Percentiles rank a stretch among this genome's conserved stretches.
Evolutionary conservation across 2,329 filamentous ascomycete genomes (phyloP).

Genomic region (Colletotrichum sp.): DNA sequence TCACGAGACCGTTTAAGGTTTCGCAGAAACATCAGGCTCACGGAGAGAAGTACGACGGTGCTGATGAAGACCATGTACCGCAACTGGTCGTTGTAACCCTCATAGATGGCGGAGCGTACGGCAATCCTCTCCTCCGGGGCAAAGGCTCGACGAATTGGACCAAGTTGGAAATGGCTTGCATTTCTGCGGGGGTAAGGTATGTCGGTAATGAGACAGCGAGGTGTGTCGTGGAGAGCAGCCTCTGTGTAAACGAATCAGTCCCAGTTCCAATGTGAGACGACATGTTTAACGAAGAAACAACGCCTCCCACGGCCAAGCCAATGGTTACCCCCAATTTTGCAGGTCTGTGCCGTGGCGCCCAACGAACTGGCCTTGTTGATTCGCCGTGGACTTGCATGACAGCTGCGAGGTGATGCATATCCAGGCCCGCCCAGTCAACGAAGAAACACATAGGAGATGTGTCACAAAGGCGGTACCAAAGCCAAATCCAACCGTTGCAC

Average conservation of each 20-base stretch:
- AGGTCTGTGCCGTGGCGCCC: conserved; percentile 40
- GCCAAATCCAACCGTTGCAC: conserved; percentile 38
- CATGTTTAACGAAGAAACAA: neutral
- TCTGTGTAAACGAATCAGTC: neutral
- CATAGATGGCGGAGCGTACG: neutral
- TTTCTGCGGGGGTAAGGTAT: neutral
- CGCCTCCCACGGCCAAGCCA: conserved; percentile 35
- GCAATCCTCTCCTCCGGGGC: neutral
- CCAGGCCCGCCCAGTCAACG: conserved; percentile 32
- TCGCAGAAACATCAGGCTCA: neutral
- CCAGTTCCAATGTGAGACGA: neutral
- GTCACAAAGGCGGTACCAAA: conserved; percentile 35
- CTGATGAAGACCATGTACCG: conserved; percentile 2
- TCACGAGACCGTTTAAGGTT: conserved; percentile 1
- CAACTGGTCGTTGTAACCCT: neutral
- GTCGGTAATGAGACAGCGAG: neutral
- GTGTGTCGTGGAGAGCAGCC: neutral
- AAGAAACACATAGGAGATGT: conserved; percentile 37
- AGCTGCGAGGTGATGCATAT: conserved; percentile 21
- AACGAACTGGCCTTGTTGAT: conserved; percentile 33
- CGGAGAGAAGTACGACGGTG: neutral
- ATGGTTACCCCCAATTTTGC: conserved; percentile 41
- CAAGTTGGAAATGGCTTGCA: neutral
- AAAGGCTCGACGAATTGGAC: neutral
- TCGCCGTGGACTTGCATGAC: neutral